phyloP scores from a whole-genome alignment of 2,329 filamentous ascomycete species.

The Ceratocystis lukuohia region DNA sequence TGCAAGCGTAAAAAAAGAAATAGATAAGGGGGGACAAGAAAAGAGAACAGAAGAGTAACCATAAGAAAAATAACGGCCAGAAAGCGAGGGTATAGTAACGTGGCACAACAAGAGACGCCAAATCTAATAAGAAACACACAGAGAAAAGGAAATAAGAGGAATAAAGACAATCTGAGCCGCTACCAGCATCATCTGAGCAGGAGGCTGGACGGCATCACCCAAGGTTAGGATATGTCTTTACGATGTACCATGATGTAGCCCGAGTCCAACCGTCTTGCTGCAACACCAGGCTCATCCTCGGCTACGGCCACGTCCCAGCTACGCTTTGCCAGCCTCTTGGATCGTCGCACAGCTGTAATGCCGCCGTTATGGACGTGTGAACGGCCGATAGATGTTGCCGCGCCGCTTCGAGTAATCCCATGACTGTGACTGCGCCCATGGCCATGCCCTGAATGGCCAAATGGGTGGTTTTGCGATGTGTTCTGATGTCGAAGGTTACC shows the following conservation, averaged over 20 bases:
- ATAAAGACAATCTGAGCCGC: slow-evolving; percentile 10
- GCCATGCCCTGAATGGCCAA: not conserved
- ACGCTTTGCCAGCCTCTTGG: slow-evolving; percentile 6
- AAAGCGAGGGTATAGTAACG: slow-evolving; percentile 13
- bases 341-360: slow-evolving; percentile 5
- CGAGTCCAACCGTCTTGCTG: slow-evolving; percentile 7
- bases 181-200: not conserved
- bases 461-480: not conserved
- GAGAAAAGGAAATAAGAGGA: slow-evolving; percentile 10
- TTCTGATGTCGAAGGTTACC: not conserved
- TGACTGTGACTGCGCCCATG: slow-evolving; percentile 2
- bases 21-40: not conserved
- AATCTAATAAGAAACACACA: not conserved
- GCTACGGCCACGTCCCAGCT: slow-evolving; percentile 13
- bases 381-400: not conserved
- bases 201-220: slow-evolving; percentile 5
- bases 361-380: not conserved
- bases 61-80: not conserved
- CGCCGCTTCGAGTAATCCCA: not conserved
- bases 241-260: slow-evolving; percentile 43
- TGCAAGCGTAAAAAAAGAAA: not conserved
- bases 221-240: slow-evolving; percentile 36
- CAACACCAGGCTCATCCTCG: slow-evolving; percentile 6
- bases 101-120: slow-evolving; percentile 15
- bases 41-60: not conserved